Base-by-base conservation (phyloP, 2,329 filamentous ascomycete genomes). In the Apiospora rasikravindrae region DNA sequence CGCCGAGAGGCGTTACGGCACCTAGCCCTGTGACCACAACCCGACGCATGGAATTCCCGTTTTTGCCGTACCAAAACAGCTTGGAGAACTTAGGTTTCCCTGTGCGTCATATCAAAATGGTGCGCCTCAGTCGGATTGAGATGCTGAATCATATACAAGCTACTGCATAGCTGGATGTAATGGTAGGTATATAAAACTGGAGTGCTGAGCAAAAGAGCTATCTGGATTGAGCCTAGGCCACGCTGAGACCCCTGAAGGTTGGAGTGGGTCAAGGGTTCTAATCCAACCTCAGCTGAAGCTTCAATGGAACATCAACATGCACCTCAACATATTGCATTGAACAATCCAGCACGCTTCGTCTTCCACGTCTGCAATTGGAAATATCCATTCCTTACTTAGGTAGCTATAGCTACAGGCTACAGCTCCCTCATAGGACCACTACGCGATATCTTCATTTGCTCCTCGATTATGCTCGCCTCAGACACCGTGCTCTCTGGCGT, bases 11-110 rank as follows among this genome's bases (percentile, higher is more conserved):
- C 76, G 93, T 94, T 77, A 96, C 88, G 80, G 93, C 93, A 74
- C 94, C 94, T 69, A 96, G 86, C 79, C 94, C 94, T 70, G 94
- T 96, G 80, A 96, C 91, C 78, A 96, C 94, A 77, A 96, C 94
- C 77, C 93, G 90, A 80, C 91, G 88, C 87, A 91, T 90, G 75
- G 78, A 82, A 76, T 72, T 83, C 79, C 83, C 85, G 88, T 10
- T 13, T 24, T 40, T 14, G 29, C 19, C 57, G 33, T 37, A n/a
- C 19, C 40, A 6, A 40, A 37, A 64, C 57, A 40, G 57, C 8
- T 6, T 64, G 16, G 1, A 11, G 22, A 22, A 11, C 2, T 37
- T 4, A 37, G 53, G 29, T 8, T 37, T 37, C 6, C 29, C 37
- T n/a, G 29, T 14, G 26, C 26, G 24, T 42, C 22, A 44, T 42